Evolutionary conservation across 371 early-diverging fungal species (phyloP).

Genomic region (Mucor saturninus): DNA sequence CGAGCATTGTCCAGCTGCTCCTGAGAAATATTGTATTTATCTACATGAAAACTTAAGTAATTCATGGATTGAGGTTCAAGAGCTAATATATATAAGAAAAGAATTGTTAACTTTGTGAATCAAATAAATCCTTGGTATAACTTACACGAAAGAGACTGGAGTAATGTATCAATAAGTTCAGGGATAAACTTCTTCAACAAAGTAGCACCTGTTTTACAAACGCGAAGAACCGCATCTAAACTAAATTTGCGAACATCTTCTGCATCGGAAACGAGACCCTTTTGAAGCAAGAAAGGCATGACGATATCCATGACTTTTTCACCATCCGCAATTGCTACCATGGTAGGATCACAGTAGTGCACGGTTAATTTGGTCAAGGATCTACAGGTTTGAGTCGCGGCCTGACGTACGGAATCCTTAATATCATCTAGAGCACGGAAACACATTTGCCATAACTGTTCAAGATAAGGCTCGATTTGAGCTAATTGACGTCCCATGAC

Average conservation of each 20-base stretch:
- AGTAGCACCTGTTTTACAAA: conserved; percentile 77
- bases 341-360: conserved; percentile 80
- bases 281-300: conserved; percentile 84
- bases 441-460: conserved; percentile 85
- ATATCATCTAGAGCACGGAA: conserved; percentile 94
- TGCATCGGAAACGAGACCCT: conserved; percentile 82
- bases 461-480: conserved; percentile 76
- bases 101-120: background rate
- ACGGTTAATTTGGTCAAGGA: conserved; percentile 81
- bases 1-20: conserved; percentile 85
- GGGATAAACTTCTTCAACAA: conserved; percentile 78
- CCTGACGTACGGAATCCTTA: conserved; percentile 88
- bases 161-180: conserved; percentile 70
- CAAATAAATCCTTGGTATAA: background rate
- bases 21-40: conserved; percentile 84
- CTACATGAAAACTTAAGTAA: conserved; percentile 91
- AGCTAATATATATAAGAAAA: conserved; percentile 21
- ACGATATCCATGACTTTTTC: conserved; percentile 76
- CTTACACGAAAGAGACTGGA: conserved; percentile 83
- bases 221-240: conserved; percentile 78
- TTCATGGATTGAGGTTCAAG: conserved; percentile 70
- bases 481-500: conserved; percentile 71
- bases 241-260: conserved; percentile 90
- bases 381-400: conserved; percentile 83
- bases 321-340: conserved; percentile 63